Percentiles rank a stretch among this genome's conserved stretches.
These are phyloP conservation scores for Guillardia theta DNA, from an alignment of 78 protist genomes.

Conservation along the genomic window DNA sequence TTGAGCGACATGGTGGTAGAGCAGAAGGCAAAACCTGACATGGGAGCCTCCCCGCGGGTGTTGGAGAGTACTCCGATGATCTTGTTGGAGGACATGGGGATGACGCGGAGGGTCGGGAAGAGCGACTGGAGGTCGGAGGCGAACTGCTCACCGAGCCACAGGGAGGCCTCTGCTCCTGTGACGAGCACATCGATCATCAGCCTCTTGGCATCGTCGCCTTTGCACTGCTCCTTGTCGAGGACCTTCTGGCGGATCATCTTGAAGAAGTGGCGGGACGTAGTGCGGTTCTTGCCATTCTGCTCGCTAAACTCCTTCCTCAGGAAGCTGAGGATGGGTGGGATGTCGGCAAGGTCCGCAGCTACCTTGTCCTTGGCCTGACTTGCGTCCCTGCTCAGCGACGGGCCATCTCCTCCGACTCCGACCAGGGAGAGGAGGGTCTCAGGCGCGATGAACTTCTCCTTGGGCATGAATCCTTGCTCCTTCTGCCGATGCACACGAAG, in stretches of 20 bases:
- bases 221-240: background rate
- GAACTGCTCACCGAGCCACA: constrained; percentile 38
- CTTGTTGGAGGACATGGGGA: background rate
- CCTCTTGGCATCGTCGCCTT: background rate
- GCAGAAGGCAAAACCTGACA: constrained; percentile 18
- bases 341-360: background rate
- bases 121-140: background rate
- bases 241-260: background rate
- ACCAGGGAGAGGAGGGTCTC: too few species aligned
- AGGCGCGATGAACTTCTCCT: too few species aligned
- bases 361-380: background rate
- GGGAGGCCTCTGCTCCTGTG: background rate
- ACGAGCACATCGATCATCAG: background rate
- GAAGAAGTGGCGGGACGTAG: background rate
- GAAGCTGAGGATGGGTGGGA: background rate
- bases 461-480: too few species aligned
- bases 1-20: background rate
- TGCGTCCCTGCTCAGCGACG: too few species aligned
- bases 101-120: background rate
- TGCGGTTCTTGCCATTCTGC: background rate
- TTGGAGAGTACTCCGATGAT: background rate
- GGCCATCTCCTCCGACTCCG: too few species aligned
- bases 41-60: background rate
- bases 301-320: background rate
- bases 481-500: too few species aligned